Evolutionary conservation across 257 asterid species (phyloP), one percentile per base, ranked within the genome.

Genomic region (Thymus quinquecostatus): DNA sequence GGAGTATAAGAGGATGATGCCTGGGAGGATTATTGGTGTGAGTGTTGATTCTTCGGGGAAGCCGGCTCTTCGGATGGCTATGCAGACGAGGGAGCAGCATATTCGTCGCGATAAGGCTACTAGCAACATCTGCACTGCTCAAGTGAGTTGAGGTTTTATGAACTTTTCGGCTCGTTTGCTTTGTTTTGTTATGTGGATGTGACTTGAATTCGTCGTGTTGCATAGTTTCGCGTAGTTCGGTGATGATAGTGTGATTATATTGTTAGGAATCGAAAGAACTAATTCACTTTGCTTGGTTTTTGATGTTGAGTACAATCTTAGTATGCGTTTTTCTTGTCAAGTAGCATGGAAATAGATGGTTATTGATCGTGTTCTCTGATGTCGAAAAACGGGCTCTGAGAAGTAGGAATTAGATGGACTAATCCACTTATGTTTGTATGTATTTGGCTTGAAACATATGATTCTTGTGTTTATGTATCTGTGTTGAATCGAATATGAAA

Each of bases 21-120:
- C 99, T 0, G 99, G 99, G 68, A 92, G 99, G 83, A 95, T 95
- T 78, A 95, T 95, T 75, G 99, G 99, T 62, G 78, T 95, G 14
- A 95, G 98, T 72, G 89, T 92, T 73, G 99, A 95, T 90, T 87
- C 99, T 1, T 38, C 94, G 0, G 98, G 99, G 21, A 92, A 95
- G 77, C 97, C 92, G 8, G 99, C 98, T 68, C 87, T 95, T 14
- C 91, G 99, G 14, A 92, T 95, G 99, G 99, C 99, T n/a, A 95
- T 95, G 99, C 99, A 95, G 87, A 95, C 99, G 3, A 83, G 99
- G 86, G 98, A 95, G 86, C 99, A 95, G 78, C 99, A 95, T 71
- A 95, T 95, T 74, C 96, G 99, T 4, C 78, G 99, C 77, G 99
- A 95, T 71, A 95, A 95, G 88, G 99, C 99, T 54, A 95, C 98